These are phyloP conservation scores for Aspergillus pseudoglaucus DNA, from an alignment of 2,329 filamentous ascomycete genomes.

Conservation along the genomic window DNA sequence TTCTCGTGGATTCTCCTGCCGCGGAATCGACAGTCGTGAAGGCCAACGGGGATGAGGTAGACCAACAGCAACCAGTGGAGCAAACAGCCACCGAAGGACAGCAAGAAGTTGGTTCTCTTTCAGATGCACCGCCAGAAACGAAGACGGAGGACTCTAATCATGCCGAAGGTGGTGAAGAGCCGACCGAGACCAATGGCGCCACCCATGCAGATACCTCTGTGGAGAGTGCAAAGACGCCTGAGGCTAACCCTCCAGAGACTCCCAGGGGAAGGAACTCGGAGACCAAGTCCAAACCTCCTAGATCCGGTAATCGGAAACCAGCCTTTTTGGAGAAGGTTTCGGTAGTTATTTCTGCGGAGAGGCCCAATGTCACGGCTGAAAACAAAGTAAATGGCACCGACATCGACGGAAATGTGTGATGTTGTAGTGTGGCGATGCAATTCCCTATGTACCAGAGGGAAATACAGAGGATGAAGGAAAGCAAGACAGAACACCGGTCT, in stretches of 20 bases:
- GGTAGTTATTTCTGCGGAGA: conserved; percentile 23
- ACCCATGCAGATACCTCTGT: conserved; percentile 1
- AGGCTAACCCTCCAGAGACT: conserved; percentile 5
- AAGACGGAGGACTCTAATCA: conserved; percentile 11
- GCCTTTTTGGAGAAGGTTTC: conserved; percentile 18
- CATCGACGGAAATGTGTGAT: conserved; percentile 22
- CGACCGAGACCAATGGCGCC: conserved; percentile 8
- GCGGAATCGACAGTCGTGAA: conserved; percentile 17
- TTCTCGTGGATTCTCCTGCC: conserved; percentile 23
- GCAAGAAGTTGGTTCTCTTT: conserved; percentile 1
- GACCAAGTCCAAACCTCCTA: conserved; percentile 10
- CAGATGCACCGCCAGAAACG: conserved; percentile 4
- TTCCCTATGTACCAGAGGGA: background rate
- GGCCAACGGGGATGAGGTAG: conserved; percentile 9
- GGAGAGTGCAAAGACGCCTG: conserved; percentile 1
- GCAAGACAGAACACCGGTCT: background rate
- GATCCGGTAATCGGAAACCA: conserved; percentile 15
- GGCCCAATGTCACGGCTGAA: conserved; percentile 10
- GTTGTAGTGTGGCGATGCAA: conserved; percentile 24
- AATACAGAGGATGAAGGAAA: conserved; percentile 1
- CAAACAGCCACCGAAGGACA: conserved; percentile 3
- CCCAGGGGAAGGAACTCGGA: conserved; percentile 11
- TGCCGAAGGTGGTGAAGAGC: conserved; percentile 20
- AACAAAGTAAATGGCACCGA: conserved; percentile 19
- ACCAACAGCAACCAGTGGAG: background rate